Conservation (phyloP, 768 basidiomycete species). For the Tephrocybe sp. region DNA sequence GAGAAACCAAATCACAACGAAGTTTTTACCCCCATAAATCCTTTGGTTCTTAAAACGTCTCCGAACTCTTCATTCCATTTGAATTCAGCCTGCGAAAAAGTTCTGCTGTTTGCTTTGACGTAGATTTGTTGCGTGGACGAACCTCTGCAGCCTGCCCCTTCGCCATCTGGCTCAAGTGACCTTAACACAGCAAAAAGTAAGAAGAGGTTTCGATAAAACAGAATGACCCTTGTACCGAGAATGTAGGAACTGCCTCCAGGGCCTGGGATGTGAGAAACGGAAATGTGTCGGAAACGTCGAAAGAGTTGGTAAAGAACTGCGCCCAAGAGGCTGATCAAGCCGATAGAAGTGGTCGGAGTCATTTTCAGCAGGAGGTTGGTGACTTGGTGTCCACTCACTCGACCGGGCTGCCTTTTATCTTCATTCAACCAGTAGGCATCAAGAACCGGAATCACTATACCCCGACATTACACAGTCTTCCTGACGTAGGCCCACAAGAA, state of each 20-base stretch:
- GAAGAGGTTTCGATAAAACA: background rate
- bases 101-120: too few relatives aligned
- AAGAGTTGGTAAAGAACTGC: conserved; percentile 25
- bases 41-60: conserved; percentile 37
- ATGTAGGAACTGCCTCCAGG: conserved; percentile 37
- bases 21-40: conserved; percentile 37
- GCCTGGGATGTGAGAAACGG: conserved; percentile 33
- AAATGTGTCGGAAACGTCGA: conserved; percentile 30
- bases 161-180: conserved; percentile 29
- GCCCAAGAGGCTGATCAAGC: conserved; percentile 8
- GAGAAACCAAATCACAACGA: background rate
- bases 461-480: background rate
- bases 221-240: conserved; percentile 28
- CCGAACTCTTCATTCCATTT: conserved; percentile 45
- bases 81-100: conserved; percentile 37
- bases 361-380: conserved; percentile 4
- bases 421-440: too few relatives aligned
- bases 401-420: too few relatives aligned
- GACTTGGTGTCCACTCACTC: too few relatives aligned
- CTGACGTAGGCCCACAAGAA: background rate
- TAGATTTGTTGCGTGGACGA: background rate
- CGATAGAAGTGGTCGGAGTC: conserved; percentile 10
- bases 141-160: conserved; percentile 36
- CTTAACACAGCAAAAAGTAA: conserved; percentile 11
- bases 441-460: too few relatives aligned